Evolutionary conservation across 352 stramenopile species (phyloP), one percentile per base, ranked within the genome.

Genomic region (Peronospora belbahrii): DNA sequence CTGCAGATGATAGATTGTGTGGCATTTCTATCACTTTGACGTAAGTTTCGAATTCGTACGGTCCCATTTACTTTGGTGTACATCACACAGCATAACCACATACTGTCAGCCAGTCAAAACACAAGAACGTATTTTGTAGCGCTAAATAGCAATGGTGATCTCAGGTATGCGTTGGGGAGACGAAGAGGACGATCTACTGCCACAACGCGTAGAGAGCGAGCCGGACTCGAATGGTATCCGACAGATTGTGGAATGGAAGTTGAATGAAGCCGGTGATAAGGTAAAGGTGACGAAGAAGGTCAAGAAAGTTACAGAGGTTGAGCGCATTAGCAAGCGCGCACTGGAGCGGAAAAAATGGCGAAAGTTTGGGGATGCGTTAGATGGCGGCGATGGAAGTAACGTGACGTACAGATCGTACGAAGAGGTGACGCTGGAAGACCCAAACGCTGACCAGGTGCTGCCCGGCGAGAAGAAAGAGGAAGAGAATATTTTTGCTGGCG

Each of bases 201-300:
- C 83, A 54, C 67, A 72, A 59, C 79, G 79, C 67, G 85, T 81
- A 53, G 83, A 91, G 49, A 88, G 70, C 54, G 83, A 89, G 38
- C 74, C 79, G 30, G 83, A 94, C 59, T 55, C 68, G 41, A 77
- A 87, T 36, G 83, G 83, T 22, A 75, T 95, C 22, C 81, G 79
- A 42, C 86, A 83, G 60, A 74, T 95, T 39, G 67, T 95, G n/a
- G 79, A 91, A 58, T 94, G 80, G 79, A 95, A 94, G 69, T 64
- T 85, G 54, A 90, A 95, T 54, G 83, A 94, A 17, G 69, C 77
- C 15, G 74, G 78, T n/a, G 82, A 94, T 45, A 94, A 91, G 63
- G 83, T 95, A 18, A 93, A 94, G 56, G 61, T 95, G n/a, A 95
- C 82, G 36, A 95, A 90, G 64, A 89, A 88, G 48, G 70, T 94